These are phyloP conservation scores for Solanum hybrid DNA, from an alignment of 305 asterid species.

Conservation along the genomic window DNA sequence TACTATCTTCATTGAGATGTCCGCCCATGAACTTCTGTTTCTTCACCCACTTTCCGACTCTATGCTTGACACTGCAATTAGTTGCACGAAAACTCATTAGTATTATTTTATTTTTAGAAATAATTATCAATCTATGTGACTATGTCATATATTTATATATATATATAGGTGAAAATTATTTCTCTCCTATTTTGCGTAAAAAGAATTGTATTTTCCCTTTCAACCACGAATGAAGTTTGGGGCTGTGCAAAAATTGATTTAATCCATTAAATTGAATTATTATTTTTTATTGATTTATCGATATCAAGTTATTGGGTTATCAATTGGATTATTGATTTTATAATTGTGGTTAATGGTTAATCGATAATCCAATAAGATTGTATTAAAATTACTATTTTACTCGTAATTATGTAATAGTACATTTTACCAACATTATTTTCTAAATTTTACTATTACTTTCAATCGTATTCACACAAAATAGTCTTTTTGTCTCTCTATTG, in stretches of 20 bases:
- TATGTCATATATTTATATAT: background rate
- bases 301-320: background rate
- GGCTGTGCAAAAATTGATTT: background rate
- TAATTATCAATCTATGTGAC: background rate
- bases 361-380: background rate
- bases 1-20: conserved; percentile 31
- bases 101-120: background rate
- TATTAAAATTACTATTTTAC: background rate
- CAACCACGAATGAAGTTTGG: background rate
- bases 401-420: background rate
- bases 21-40: conserved; percentile 54
- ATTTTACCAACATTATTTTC: background rate
- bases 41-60: conserved; percentile 31
- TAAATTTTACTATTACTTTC: background rate
- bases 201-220: background rate
- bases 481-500: background rate
- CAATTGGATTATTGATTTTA: background rate
- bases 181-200: background rate
- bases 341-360: background rate
- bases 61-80: conserved; percentile 22
- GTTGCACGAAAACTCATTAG: background rate
- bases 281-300: background rate
- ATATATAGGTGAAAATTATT: background rate
- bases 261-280: background rate
- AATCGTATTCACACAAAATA: background rate